Base-by-base conservation (phyloP, 805 yeast genomes). In the Monosporozyma solicola region DNA sequence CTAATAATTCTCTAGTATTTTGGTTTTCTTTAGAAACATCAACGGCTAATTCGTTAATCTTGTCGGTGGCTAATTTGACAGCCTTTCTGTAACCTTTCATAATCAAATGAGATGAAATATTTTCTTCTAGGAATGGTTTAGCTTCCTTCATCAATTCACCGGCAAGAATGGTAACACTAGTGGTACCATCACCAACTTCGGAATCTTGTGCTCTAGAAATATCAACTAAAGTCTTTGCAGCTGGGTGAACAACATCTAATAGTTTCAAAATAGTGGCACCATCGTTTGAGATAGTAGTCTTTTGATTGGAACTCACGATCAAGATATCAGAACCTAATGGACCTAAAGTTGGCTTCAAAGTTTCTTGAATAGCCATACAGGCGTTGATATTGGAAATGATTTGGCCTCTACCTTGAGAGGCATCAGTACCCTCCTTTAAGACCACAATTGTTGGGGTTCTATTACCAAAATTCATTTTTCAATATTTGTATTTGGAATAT, bases 371-470 rank as follows among this genome's bases (percentile, higher is more conserved):
- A 32, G 99, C 98, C 57, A 92, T 70, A 72, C 99, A 94, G 3
- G 99, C 98, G 74, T 92, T 92, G 68, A 94, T 94, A 66, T 94
- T 94, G 58, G 92, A 86, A 62, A 94, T 83, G 60, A 90, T 87
- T 75, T 94, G 99, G 25, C 98, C 98, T 59, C 84, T 82, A 39
- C 99, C 99, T 70, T 94, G 99, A 15, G 97, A 87, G 33, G 95
- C 75, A 66, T 94, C 99, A 4, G 99, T 94, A 51, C 99, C 99
- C 72, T 94, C 99, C 69, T 91, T 92, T 56, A 94, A 82, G 51
- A 94, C 98, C 57, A 94, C 98, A 62, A 92, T 87, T n/a, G 99
- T 92, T 47, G 99, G 99, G 41, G 97, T 86, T 70, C 91, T 97
- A 53, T 86, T 87, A 58, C 92, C 87, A 67, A 88, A 89, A 65